Evolutionary conservation across 768 basidiomycete species (phyloP).

Genomic region (Termitomyces eurrhizus): DNA sequence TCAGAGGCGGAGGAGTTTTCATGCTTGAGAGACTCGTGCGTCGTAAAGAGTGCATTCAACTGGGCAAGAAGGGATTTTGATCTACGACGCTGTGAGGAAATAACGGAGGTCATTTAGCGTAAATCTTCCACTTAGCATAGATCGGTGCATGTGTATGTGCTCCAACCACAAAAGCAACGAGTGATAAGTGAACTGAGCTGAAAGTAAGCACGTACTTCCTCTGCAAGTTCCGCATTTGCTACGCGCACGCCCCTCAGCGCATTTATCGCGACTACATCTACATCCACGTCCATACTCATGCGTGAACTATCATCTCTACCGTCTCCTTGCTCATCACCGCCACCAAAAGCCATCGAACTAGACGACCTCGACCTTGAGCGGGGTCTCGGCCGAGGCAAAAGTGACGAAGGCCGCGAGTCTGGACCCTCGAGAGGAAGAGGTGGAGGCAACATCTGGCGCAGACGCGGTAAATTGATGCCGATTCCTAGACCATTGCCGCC

Average conservation of each 20-base stretch:
- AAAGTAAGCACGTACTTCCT: constrained; percentile 9
- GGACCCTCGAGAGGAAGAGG: constrained; percentile 11
- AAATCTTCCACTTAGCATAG: background rate
- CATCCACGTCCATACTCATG: background rate
- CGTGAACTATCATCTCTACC: background rate
- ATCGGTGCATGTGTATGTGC: background rate
- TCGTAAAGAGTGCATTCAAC: constrained; percentile 9
- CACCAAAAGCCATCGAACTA: constrained; percentile 1
- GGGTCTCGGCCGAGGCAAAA: background rate
- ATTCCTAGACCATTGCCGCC: background rate
- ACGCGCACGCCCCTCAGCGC: constrained; percentile 10
- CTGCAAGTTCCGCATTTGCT: constrained; percentile 8
- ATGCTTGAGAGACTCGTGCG: constrained; percentile 10
- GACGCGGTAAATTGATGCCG: background rate
- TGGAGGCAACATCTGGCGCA: constrained; percentile 13
- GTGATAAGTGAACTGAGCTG: background rate
- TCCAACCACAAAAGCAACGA: background rate
- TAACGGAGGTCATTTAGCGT: background rate
- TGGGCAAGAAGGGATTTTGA: constrained; percentile 6
- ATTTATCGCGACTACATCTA: constrained; percentile 14
- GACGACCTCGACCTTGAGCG: background rate
- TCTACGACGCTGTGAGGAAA: constrained; percentile 3
- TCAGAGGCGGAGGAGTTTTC: background rate
- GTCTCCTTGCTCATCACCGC: background rate
- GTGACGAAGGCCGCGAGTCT: constrained; percentile 11